phyloP scores from a whole-genome alignment of 495 filamentous ascomycete genomes.

The Tuber brumale region DNA sequence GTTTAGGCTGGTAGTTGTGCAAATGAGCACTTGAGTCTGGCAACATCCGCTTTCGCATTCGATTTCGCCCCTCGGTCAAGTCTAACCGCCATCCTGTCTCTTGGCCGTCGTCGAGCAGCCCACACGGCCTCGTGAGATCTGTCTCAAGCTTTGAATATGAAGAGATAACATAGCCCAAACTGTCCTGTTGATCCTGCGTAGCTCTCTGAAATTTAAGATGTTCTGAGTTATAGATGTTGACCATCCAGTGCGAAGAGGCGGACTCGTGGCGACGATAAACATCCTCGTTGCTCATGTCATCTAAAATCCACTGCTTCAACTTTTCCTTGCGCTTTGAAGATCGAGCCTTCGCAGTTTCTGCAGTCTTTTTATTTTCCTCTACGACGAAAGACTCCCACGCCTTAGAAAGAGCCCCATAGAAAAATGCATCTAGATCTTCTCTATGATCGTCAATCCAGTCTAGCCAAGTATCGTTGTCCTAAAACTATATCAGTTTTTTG shows the following conservation, averaged over 20 bases:
- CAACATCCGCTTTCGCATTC: slow-evolving; percentile 81
- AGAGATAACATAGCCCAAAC: slow-evolving; percentile 63
- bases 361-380: slow-evolving; percentile 67
- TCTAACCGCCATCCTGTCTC: slow-evolving; percentile 81
- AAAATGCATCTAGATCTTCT: slow-evolving; percentile 70
- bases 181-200: slow-evolving; percentile 87
- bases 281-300: slow-evolving; percentile 62
- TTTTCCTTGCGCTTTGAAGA: slow-evolving; percentile 70
- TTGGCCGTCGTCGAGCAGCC: slow-evolving; percentile 62
- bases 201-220: slow-evolving; percentile 81
- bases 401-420: slow-evolving; percentile 69
- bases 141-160: slow-evolving; percentile 66
- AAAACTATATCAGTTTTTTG: slow-evolving; percentile 16
- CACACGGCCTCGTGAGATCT: slow-evolving; percentile 67
- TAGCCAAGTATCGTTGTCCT: slow-evolving; percentile 76
- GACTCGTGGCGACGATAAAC: slow-evolving; percentile 70
- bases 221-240: slow-evolving; percentile 87
- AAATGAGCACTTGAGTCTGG: slow-evolving; percentile 63
- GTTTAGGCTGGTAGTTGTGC: slow-evolving; percentile 79
- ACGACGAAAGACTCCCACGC: slow-evolving; percentile 78
- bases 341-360: slow-evolving; percentile 62
- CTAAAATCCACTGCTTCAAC: slow-evolving; percentile 66
- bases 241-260: slow-evolving; percentile 80
- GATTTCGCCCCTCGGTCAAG: slow-evolving; percentile 88
- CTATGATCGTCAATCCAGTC: slow-evolving; percentile 79